Percentiles rank a stretch among this genome's conserved stretches.
Evolutionary conservation across 371 early-diverging fungal genomes (phyloP).

Genomic region (Mortierella sp.): DNA sequence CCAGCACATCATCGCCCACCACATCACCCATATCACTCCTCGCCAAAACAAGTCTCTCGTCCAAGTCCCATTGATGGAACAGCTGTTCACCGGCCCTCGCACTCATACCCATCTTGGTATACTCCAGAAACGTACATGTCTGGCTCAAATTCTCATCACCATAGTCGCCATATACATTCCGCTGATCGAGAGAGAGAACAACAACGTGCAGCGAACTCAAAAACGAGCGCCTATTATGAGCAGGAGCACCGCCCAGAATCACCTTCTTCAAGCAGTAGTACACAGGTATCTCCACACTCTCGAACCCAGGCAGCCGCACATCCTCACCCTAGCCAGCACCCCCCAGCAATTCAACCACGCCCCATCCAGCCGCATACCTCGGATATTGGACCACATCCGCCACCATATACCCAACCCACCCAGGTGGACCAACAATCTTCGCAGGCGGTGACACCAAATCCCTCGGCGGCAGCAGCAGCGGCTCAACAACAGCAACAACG

Average conservation of each 20-base stretch:
- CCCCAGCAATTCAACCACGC: slow-evolving; percentile 29
- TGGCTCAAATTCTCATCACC: slow-evolving; percentile 6
- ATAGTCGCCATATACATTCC: neutral
- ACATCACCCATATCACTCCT: neutral
- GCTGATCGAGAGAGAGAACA: slow-evolving; percentile 20
- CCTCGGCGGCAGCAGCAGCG: slow-evolving; percentile 17
- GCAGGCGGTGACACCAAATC: neutral
- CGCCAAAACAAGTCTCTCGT: neutral
- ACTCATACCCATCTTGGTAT: slow-evolving; percentile 49
- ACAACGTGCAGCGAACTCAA: neutral
- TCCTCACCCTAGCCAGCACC: neutral
- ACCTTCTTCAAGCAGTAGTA: neutral
- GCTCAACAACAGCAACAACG: slow-evolving; percentile 27
- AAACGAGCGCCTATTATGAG: neutral
- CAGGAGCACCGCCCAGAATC: neutral
- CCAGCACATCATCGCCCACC: slow-evolving; percentile 15
- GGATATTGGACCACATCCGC: slow-evolving; percentile 2
- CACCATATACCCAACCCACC: slow-evolving; percentile 8
- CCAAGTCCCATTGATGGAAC: neutral
- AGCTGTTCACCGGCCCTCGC: slow-evolving; percentile 5
- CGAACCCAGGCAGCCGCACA: slow-evolving; percentile 1
- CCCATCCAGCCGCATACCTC: slow-evolving; percentile 14
- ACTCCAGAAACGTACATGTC: slow-evolving; percentile 36
- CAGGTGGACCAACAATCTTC: neutral
- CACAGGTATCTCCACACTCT: neutral